Conservation (phyloP, 2,329 filamentous ascomycete genomes). For the Pseudocercospora fijiensis region DNA sequence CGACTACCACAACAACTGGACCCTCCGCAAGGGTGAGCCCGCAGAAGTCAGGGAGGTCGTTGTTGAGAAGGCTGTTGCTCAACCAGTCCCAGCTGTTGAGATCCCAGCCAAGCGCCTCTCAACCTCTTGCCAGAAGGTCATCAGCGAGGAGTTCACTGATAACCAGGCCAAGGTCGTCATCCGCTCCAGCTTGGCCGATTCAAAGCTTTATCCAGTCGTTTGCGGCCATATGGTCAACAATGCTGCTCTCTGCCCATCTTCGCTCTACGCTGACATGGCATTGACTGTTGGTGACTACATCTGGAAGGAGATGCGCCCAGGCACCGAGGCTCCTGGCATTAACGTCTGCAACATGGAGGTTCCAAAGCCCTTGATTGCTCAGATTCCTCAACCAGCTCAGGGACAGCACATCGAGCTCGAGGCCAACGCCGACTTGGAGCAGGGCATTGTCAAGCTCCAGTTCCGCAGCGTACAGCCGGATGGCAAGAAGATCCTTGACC, state of each 20-base stretch:
- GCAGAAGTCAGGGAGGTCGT: slow-evolving; percentile 42
- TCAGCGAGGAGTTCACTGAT: slow-evolving; percentile 62
- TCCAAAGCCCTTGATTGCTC: slow-evolving; percentile 66
- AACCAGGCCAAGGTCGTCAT: slow-evolving; percentile 61
- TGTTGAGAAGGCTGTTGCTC: slow-evolving; percentile 38
- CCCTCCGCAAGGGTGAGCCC: slow-evolving; percentile 65
- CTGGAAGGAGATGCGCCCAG: slow-evolving; percentile 62
- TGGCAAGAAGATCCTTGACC: slow-evolving; percentile 59
- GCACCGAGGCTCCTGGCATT: slow-evolving; percentile 56
- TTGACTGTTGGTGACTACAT: slow-evolving; percentile 66
- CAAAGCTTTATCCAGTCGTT: slow-evolving; percentile 62
- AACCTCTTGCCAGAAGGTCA: slow-evolving; percentile 64
- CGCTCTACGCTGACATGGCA: slow-evolving; percentile 63
- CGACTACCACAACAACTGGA: slow-evolving; percentile 70
- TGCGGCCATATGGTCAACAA: slow-evolving; percentile 68
- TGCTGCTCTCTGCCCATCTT: slow-evolving; percentile 64
- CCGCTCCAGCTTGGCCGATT: slow-evolving; percentile 65
- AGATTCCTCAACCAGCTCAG: slow-evolving; percentile 48
- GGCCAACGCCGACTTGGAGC: slow-evolving; percentile 58
- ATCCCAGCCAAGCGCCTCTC: slow-evolving; percentile 56
- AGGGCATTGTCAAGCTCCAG: slow-evolving; percentile 55
- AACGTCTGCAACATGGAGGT: slow-evolving; percentile 69
- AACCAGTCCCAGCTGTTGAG: slow-evolving; percentile 42
- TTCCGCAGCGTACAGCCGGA: slow-evolving; percentile 60
- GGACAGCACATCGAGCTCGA: slow-evolving; percentile 63